Percentiles rank a stretch among this genome's conserved stretches.
Evolutionary conservation across 768 basidiomycete genomes (phyloP).

Genomic region (Agaricus subrufescens): DNA sequence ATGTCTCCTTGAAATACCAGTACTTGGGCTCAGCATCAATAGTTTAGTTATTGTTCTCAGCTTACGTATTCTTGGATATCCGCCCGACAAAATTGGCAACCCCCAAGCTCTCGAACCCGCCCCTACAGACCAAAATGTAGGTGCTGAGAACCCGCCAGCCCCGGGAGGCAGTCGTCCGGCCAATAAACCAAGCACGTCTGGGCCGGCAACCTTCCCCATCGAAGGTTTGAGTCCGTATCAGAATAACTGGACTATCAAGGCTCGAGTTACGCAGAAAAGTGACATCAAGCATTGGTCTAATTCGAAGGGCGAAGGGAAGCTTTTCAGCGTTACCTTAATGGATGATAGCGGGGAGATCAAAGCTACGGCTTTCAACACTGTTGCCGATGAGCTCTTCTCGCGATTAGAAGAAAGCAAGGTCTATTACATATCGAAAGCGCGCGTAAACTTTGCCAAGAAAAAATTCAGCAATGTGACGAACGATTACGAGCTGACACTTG

Average conservation of each 20-base stretch:
- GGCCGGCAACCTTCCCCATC: slow-evolving; percentile 61
- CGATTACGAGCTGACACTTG: slow-evolving; percentile 91
- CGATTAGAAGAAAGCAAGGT: slow-evolving; percentile 88
- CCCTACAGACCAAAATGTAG: slow-evolving; percentile 13
- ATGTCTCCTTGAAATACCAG: not conserved
- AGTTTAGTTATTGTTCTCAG: slow-evolving; percentile 83
- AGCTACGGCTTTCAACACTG: slow-evolving; percentile 86
- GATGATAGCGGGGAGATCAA: slow-evolving; percentile 92
- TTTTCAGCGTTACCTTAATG: slow-evolving; percentile 91
- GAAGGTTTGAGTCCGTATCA: slow-evolving; percentile 95
- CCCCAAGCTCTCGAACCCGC: slow-evolving; percentile 30
- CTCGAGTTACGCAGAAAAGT: slow-evolving; percentile 83
- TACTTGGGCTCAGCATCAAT: not conserved
- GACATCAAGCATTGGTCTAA: slow-evolving; percentile 92
- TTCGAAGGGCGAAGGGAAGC: slow-evolving; percentile 85
- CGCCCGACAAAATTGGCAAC: slow-evolving; percentile 72
- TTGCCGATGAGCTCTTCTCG: slow-evolving; percentile 80
- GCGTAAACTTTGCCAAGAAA: slow-evolving; percentile 94
- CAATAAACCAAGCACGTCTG: not conserved
- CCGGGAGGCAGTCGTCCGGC: not conserved
- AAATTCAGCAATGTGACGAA: slow-evolving; percentile 88
- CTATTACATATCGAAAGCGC: slow-evolving; percentile 85
- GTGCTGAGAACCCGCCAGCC: slow-evolving; percentile 17
- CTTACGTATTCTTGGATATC: slow-evolving; percentile 49
- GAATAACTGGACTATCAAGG: slow-evolving; percentile 98